These are phyloP conservation scores for Naumovozyma dairenensis DNA, from an alignment of 805 yeast species.

Conservation along the genomic window DNA sequence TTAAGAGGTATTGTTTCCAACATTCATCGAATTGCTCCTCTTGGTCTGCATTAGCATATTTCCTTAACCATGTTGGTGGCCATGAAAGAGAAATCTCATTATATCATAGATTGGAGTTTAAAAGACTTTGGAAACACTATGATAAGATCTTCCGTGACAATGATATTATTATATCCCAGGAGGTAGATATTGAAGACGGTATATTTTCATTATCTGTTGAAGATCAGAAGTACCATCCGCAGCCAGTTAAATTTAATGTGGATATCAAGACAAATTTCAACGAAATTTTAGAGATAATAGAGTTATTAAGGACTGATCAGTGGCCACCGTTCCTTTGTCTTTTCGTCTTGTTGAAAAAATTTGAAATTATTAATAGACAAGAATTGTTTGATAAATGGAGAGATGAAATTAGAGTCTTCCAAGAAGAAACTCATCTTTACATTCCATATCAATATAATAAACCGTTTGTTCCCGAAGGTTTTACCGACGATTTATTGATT, in stretches of 20 bases:
- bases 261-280: constrained; percentile 1
- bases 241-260: too few species aligned
- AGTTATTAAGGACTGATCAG: constrained; percentile 4
- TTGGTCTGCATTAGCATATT: constrained; percentile 26
- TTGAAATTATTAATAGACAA: neutral
- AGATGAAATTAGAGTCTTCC: constrained; percentile 9
- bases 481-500: constrained; percentile 5
- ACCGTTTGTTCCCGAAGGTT: constrained; percentile 8
- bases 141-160: neutral
- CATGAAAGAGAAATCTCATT: neutral
- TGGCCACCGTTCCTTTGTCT: constrained; percentile 24
- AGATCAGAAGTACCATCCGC: too few species aligned
- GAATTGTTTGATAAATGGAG: constrained; percentile 10
- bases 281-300: constrained; percentile 10
- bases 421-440: constrained; percentile 3
- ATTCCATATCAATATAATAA: constrained; percentile 4
- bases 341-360: constrained; percentile 3
- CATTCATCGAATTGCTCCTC: constrained; percentile 28
- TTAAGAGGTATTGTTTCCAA: constrained; percentile 20
- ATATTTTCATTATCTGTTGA: neutral
- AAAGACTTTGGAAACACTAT: neutral
- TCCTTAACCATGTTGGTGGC: constrained; percentile 14
- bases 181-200: neutral
- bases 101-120: constrained; percentile 8
- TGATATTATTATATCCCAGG: neutral